Percentiles rank a stretch among this genome's conserved stretches.
Evolutionary conservation across 257 asterid genomes (phyloP).

Genomic region (Ehretia macrophylla): DNA sequence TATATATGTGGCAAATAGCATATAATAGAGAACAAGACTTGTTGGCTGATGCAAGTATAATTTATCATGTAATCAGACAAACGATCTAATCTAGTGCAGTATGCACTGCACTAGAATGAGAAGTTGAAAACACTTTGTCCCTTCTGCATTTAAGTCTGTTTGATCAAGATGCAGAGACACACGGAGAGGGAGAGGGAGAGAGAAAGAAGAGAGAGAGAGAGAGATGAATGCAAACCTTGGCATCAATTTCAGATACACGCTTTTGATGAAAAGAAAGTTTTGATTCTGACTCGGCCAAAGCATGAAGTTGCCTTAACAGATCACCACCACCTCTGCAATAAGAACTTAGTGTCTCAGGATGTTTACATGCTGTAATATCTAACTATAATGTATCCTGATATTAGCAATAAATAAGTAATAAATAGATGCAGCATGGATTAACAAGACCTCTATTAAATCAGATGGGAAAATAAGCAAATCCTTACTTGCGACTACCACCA

Average conservation of each 20-base stretch:
- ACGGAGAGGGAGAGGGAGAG: too few relatives aligned
- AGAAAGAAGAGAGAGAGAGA: not conserved
- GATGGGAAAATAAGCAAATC: constrained; percentile 7
- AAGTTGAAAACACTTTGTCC: too few relatives aligned
- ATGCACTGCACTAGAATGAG: too few relatives aligned
- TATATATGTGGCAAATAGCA: too few relatives aligned
- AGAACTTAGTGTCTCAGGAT: constrained; percentile 18
- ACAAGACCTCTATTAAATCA: not conserved
- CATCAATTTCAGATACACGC: constrained; percentile 59
- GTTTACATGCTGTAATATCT: not conserved
- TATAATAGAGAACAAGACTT: too few relatives aligned
- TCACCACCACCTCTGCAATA: constrained; percentile 93
- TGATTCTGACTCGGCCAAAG: constrained; percentile 73
- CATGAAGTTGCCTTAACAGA: constrained; percentile 74
- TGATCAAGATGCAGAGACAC: too few relatives aligned
- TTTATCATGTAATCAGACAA: too few relatives aligned
- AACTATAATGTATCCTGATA: too few relatives aligned
- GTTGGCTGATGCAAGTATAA: too few relatives aligned
- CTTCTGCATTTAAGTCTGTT: too few relatives aligned
- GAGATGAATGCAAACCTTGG: constrained; percentile 46
- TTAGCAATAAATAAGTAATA: not conserved
- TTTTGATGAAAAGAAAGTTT: constrained; percentile 62
- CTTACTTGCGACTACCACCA: constrained; percentile 97
- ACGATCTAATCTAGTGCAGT: too few relatives aligned
- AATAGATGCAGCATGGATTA: not conserved